Conservation (phyloP, 768 basidiomycete genomes). For the Fibroporia radiculosa region DNA sequence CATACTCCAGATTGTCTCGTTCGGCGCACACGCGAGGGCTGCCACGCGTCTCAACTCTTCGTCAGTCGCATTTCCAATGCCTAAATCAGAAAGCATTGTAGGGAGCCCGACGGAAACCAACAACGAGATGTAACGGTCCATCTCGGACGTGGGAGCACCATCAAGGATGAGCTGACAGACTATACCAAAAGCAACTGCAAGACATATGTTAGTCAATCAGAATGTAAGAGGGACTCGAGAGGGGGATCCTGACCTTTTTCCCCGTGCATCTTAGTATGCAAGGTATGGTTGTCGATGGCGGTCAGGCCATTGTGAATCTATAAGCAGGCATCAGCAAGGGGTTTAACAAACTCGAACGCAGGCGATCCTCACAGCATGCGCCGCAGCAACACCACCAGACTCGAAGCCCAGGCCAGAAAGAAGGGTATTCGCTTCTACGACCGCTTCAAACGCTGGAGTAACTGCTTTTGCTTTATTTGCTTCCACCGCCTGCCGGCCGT, state of each 20-base stretch:
- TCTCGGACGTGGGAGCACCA: conserved; percentile 15
- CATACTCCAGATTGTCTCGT: conserved; percentile 26
- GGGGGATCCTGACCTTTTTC: conserved; percentile 17
- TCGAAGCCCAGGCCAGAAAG: conserved; percentile 25
- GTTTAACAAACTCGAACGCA: not conserved
- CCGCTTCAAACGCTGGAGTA: conserved; percentile 25
- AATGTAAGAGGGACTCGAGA: not conserved
- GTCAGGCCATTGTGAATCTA: conserved; percentile 27
- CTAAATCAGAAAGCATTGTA: conserved; percentile 21
- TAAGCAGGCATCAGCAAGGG: not conserved
- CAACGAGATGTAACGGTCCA: conserved; percentile 23
- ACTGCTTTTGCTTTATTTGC: conserved; percentile 22
- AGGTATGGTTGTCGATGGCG: conserved; percentile 15
- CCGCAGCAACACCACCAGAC: conserved; percentile 24
- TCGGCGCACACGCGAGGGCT: conserved; percentile 17
- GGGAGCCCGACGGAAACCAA: conserved; percentile 25
- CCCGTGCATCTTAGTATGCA: conserved; percentile 23
- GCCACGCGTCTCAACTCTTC: conserved; percentile 21
- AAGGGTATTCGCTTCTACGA: conserved; percentile 27
- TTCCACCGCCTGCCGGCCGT: conserved; percentile 23
- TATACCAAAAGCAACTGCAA: conserved; percentile 23
- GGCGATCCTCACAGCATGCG: conserved; percentile 20
- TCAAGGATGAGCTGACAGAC: conserved; percentile 23
- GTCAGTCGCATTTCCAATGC: conserved; percentile 22
- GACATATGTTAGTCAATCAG: too few species aligned